phyloP scores from a whole-genome alignment of 352 stramenopile genomes.

The Pythium sp. region DNA sequence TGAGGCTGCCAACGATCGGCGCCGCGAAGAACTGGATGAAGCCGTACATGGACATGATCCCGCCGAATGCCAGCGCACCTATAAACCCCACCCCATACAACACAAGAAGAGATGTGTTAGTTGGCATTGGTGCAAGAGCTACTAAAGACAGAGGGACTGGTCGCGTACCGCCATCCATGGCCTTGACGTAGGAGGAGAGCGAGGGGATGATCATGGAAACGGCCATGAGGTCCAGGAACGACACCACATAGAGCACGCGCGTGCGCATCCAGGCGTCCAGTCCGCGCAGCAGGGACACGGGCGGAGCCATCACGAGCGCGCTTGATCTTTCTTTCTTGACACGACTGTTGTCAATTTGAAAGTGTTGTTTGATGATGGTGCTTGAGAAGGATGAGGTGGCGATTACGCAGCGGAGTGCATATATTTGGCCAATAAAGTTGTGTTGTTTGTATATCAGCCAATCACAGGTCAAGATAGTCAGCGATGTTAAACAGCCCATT shows the following conservation, averaged over 20 bases:
- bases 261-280: constrained; percentile 27
- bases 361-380: not conserved
- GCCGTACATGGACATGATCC: constrained; percentile 84
- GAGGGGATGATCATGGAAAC: constrained; percentile 87
- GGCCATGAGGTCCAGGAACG: constrained; percentile 78
- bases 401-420: too few relatives aligned
- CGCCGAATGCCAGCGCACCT: constrained; percentile 61
- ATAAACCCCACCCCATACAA: not conserved
- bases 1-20: constrained; percentile 67
- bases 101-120: not conserved
- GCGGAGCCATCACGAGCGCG: not conserved
- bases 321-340: not conserved
- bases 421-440: too few relatives aligned
- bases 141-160: not conserved
- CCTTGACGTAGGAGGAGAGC: constrained; percentile 73
- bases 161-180: constrained; percentile 54
- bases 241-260: constrained; percentile 70
- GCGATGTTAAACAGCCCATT: too few relatives aligned
- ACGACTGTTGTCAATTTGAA: not conserved
- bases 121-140: not conserved
- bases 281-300: not conserved
- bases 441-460: too few relatives aligned
- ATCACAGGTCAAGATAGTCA: too few relatives aligned
- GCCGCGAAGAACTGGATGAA: constrained; percentile 84
- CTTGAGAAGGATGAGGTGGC: not conserved